Percentiles rank a stretch among this genome's conserved stretches.
Evolutionary conservation across 805 yeast genomes (phyloP).

Genomic region (Diddensiella caesifluorescens): DNA sequence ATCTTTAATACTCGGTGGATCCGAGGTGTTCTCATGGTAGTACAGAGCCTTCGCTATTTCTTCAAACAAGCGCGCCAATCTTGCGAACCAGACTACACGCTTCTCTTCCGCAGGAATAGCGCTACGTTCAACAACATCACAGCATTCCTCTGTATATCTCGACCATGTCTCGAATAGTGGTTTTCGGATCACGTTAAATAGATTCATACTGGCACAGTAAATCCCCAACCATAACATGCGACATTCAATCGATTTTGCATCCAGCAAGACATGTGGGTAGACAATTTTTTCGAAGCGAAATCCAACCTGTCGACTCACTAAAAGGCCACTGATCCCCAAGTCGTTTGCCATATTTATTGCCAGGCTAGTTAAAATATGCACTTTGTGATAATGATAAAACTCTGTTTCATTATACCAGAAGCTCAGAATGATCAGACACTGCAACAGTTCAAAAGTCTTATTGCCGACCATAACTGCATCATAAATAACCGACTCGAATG

Average conservation of each 20-base stretch:
- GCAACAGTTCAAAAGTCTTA: constrained; percentile 63
- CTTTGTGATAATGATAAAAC: constrained; percentile 70
- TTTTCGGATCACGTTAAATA: constrained; percentile 61
- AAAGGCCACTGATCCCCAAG: constrained; percentile 60
- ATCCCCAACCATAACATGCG: constrained; percentile 50
- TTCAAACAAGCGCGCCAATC: constrained; percentile 57
- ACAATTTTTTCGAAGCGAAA: constrained; percentile 25
- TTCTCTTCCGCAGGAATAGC: constrained; percentile 30
- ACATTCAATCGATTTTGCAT: constrained; percentile 42
- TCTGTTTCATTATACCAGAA: constrained; percentile 85
- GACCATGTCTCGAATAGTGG: constrained; percentile 43
- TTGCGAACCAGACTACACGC: constrained; percentile 52
- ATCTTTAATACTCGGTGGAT: constrained; percentile 33
- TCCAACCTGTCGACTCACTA: constrained; percentile 14
- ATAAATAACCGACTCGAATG: constrained; percentile 30
- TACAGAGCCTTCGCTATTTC: constrained; percentile 42
- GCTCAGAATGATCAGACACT: constrained; percentile 54
- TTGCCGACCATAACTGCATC: constrained; percentile 67
- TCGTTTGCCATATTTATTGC: constrained; percentile 69
- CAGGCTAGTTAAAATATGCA: constrained; percentile 60
- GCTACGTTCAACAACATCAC: constrained; percentile 40
- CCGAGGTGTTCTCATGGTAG: constrained; percentile 37
- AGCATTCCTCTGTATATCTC: constrained; percentile 58
- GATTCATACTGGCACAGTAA: constrained; percentile 58
- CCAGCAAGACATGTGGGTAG: constrained; percentile 37